These are phyloP conservation scores for Zymoseptoria tritici DNA, from an alignment of 2,329 filamentous ascomycete genomes.

Conservation along the genomic window DNA sequence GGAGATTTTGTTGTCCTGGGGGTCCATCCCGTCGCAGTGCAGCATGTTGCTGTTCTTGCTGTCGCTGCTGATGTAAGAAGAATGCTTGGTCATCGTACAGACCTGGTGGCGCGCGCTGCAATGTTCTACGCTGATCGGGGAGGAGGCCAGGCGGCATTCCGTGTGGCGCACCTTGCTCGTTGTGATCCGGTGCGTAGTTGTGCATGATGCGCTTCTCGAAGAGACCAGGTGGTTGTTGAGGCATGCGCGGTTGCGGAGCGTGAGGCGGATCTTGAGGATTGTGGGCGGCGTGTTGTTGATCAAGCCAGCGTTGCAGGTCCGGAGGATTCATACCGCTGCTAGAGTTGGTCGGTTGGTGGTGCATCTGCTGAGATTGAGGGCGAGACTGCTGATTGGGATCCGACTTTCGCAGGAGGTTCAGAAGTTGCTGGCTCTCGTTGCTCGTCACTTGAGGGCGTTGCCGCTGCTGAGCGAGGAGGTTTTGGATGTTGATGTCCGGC, in stretches of 20 bases:
- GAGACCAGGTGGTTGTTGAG: conserved; percentile 28
- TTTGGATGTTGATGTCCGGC: conserved; percentile 29
- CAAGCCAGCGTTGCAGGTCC: conserved; percentile 30
- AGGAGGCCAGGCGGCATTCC: conserved; percentile 13
- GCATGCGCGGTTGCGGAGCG: conserved; percentile 24
- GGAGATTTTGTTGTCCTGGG: conserved; percentile 7
- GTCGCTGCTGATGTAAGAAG: conserved; percentile 26
- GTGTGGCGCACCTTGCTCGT: conserved; percentile 14
- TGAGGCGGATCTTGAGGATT: conserved; percentile 11
- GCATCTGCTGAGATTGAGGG: conserved; percentile 21
- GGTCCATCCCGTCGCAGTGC: conserved; percentile 18
- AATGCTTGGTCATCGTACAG: conserved; percentile 28
- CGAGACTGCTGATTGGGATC: conserved; percentile 28
- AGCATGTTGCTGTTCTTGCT: conserved; percentile 19
- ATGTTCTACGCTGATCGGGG: conserved; percentile 16
- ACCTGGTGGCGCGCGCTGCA: conserved; percentile 28
- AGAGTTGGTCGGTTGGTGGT: conserved; percentile 24
- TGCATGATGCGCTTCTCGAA: conserved; percentile 31
- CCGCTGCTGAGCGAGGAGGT: conserved; percentile 33
- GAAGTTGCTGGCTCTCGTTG: conserved; percentile 70
- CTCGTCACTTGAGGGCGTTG: conserved; percentile 42
- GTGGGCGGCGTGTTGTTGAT: conserved; percentile 20
- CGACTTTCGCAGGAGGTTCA: conserved; percentile 63
- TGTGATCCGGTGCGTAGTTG: conserved; percentile 19
- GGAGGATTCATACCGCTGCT: conserved; percentile 17